Conservation (phyloP, 2,329 filamentous ascomycete genomes). For the Elsinoe ampelina region DNA sequence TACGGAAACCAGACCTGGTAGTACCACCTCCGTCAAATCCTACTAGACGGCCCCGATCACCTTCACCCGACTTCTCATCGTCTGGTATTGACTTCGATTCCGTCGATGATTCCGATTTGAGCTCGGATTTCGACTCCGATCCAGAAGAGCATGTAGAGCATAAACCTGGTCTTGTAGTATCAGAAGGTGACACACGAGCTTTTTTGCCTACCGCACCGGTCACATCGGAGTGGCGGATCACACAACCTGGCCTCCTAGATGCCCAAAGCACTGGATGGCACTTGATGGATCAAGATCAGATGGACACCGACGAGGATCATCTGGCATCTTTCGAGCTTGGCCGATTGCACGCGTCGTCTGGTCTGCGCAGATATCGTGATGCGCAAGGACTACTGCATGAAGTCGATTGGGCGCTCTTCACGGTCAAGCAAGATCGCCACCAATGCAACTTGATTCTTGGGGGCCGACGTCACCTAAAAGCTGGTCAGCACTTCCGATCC, state of each 20-base stretch:
- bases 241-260: conserved; percentile 75
- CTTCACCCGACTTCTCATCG: not conserved
- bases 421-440: conserved; percentile 58
- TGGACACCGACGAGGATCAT: conserved; percentile 72
- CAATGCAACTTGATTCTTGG: conserved; percentile 64
- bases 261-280: conserved; percentile 63
- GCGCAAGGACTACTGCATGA: conserved; percentile 61
- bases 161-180: conserved; percentile 23
- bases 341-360: conserved; percentile 80
- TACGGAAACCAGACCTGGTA: not conserved
- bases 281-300: conserved; percentile 59
- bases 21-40: not conserved
- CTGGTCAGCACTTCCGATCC: not conserved
- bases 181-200: conserved; percentile 61
- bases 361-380: conserved; percentile 57
- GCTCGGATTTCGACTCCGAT: conserved; percentile 20
- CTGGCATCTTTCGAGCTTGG: conserved; percentile 73
- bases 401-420: conserved; percentile 87
- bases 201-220: conserved; percentile 64
- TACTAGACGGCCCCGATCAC: not conserved
- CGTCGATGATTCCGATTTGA: not conserved
- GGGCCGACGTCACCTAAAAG: conserved; percentile 22
- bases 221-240: conserved; percentile 59
- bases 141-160: conserved; percentile 16
- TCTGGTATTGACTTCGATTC: conserved; percentile 4